These are phyloP conservation scores for Cladosporium cucumerinum DNA, from an alignment of 2,329 filamentous ascomycete genomes.

Conservation along the genomic window DNA sequence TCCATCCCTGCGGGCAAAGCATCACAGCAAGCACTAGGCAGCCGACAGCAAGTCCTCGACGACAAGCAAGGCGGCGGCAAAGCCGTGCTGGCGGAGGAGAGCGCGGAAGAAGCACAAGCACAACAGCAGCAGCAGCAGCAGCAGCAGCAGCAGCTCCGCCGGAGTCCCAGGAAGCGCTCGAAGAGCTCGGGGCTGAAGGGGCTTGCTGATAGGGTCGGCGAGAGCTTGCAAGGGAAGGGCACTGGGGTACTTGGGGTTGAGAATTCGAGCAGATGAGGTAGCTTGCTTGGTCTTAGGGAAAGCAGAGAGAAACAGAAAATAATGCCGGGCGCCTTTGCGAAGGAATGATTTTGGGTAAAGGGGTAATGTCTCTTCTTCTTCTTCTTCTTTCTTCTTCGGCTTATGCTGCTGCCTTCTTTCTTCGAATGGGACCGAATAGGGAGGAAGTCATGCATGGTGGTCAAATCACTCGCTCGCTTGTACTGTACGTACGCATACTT, in stretches of 20 bases:
- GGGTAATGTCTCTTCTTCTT: background rate
- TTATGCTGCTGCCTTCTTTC: background rate
- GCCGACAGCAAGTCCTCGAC: slow-evolving; percentile 42
- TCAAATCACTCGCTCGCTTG: background rate
- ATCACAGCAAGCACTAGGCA: slow-evolving; percentile 37
- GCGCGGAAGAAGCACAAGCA: slow-evolving; percentile 37
- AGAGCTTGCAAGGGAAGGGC: slow-evolving; percentile 45
- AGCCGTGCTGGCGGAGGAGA: slow-evolving; percentile 38
- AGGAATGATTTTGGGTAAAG: slow-evolving; percentile 1
- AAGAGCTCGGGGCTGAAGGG: slow-evolving; percentile 37
- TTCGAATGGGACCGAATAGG: background rate
- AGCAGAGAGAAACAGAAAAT: background rate
- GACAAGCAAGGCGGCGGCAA: slow-evolving; percentile 37
- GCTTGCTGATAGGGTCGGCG: slow-evolving; percentile 44
- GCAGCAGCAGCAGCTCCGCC: slow-evolving; percentile 35
- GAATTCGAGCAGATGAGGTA: slow-evolving; percentile 21
- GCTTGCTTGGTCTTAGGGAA: no score
- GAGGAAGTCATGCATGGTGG: background rate
- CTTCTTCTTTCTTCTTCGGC: background rate
- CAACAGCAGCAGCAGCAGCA: slow-evolving; percentile 28
- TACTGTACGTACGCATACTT: background rate
- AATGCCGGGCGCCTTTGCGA: background rate
- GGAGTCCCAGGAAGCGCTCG: slow-evolving; percentile 41
- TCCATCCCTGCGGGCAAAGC: slow-evolving; percentile 38
- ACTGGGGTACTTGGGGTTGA: slow-evolving; percentile 47